Conservation (phyloP, 1,139 yeast species). For the Nakaseomyces kungkrabaensis region DNA sequence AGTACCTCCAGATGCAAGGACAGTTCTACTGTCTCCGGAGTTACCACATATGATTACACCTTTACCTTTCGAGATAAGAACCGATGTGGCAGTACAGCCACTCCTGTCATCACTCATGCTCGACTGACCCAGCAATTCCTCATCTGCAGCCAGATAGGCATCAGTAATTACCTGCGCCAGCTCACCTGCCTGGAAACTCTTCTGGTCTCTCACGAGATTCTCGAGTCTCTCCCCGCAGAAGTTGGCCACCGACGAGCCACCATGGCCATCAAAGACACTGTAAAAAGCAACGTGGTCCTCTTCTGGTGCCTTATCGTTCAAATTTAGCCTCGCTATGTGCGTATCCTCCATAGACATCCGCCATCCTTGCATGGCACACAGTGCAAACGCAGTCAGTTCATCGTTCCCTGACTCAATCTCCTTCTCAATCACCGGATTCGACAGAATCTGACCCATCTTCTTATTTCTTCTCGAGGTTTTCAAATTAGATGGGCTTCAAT, state of each 20-base stretch:
- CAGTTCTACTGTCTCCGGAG: conserved; percentile 95
- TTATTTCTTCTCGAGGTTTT: neutral
- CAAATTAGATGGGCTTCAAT: neutral
- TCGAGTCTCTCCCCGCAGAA: conserved; percentile 77
- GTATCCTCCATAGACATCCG: conserved; percentile 97
- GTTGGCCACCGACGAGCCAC: conserved; percentile 85
- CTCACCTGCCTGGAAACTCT: conserved; percentile 45
- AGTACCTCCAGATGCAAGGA: conserved; percentile 69
- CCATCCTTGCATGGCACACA: conserved; percentile 99
- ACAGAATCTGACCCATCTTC: conserved; percentile 65
- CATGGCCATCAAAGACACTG: conserved; percentile 96
- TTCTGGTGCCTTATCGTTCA: conserved; percentile 36
- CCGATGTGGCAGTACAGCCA: conserved; percentile 95
- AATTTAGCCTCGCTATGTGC: conserved; percentile 36
- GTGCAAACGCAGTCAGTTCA: conserved; percentile 61
- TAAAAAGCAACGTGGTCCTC: conserved; percentile 61
- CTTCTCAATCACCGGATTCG: conserved; percentile 64
- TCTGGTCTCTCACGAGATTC: conserved; percentile 53
- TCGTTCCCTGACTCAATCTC: conserved; percentile 65
- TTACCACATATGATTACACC: conserved; percentile 58
- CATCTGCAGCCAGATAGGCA: conserved; percentile 78
- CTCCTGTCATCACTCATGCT: conserved; percentile 66
- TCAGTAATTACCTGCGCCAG: conserved; percentile 68
- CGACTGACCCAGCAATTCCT: conserved; percentile 59
- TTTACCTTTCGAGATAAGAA: conserved; percentile 40